A percentile compares a stretch with the other conserved stretches of the same genome.
These are phyloP conservation scores for Yamadazyma sp. DNA, from an alignment of 805 yeast species.

Conservation along the genomic window DNA sequence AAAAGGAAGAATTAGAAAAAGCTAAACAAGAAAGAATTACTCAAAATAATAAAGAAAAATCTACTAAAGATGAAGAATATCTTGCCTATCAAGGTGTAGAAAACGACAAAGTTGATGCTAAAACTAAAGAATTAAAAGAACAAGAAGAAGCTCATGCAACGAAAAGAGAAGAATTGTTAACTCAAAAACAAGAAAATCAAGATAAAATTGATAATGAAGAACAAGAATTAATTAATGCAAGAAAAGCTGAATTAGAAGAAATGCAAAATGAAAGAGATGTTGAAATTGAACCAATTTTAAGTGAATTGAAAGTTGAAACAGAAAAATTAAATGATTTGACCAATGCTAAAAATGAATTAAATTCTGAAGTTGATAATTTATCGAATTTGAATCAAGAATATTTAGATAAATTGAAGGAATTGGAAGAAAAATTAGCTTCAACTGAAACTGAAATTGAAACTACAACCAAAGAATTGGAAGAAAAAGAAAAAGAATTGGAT, in stretches of 20 bases:
- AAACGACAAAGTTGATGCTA: conserved; percentile 27
- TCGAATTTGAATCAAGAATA: conserved; percentile 45
- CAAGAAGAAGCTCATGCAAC: conserved; percentile 38
- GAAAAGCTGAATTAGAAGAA: conserved; percentile 45
- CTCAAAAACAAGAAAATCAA: conserved; percentile 46
- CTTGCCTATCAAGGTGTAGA: conserved; percentile 27
- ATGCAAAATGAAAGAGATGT: conserved; percentile 54
- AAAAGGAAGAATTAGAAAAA: conserved; percentile 31
- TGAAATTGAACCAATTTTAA: conserved; percentile 52
- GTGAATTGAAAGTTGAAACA: conserved; percentile 49
- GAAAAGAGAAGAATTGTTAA: conserved; percentile 40
- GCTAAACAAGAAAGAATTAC: conserved; percentile 34
- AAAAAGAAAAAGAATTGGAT: conserved; percentile 34
- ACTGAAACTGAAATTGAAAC: conserved; percentile 36
- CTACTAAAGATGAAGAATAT: conserved; percentile 26
- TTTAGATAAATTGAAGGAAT: conserved; percentile 42
- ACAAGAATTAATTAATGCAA: conserved; percentile 39
- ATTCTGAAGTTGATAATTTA: conserved; percentile 42
- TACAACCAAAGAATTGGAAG: conserved; percentile 30
- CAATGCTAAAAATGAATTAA: conserved; percentile 45
- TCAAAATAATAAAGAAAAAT: conserved; percentile 31
- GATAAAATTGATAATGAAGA: conserved; percentile 44
- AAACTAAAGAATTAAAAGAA: conserved; percentile 26
- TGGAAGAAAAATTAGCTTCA: conserved; percentile 41
- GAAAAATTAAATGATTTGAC: conserved; percentile 48